A percentile compares a stretch with the other conserved stretches of the same genome.
These are phyloP conservation scores for Penicillium hordei DNA, from an alignment of 2,329 filamentous ascomycete species.

Conservation along the genomic window DNA sequence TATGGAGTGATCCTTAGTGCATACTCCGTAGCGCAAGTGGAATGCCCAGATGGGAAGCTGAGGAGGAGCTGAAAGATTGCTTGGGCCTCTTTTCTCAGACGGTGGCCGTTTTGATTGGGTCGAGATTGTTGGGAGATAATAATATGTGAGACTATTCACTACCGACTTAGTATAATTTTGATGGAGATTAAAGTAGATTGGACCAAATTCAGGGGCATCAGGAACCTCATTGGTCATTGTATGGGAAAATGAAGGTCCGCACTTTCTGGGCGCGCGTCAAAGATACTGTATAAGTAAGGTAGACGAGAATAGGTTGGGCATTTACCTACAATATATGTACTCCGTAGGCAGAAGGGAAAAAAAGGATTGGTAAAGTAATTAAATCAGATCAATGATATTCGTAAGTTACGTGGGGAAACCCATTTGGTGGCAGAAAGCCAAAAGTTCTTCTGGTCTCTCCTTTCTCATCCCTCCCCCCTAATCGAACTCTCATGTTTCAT, in stretches of 20 bases:
- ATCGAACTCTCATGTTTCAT: neutral
- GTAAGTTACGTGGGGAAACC: constrained; percentile 7
- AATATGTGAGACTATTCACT: neutral
- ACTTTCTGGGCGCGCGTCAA: constrained; percentile 16
- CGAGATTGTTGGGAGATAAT: neutral
- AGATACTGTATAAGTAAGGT: neutral
- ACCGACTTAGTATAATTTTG: neutral
- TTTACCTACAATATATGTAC: neutral
- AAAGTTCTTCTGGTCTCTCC: constrained; percentile 9
- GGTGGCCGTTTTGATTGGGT: neutral
- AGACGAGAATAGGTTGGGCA: neutral
- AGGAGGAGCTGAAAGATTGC: neutral
- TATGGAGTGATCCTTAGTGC: neutral
- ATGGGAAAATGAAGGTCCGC: constrained; percentile 14
- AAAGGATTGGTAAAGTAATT: neutral
- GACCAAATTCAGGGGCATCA: constrained; percentile 1
- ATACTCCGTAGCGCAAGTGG: no score
- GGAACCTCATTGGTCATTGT: neutral
- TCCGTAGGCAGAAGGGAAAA: no score
- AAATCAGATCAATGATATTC: neutral
- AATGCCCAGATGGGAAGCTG: neutral
- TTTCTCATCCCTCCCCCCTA: constrained; percentile 11
- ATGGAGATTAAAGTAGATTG: neutral
- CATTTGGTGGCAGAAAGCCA: constrained; percentile 9
- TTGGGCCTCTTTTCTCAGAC: neutral